Conservation (phyloP, 495 filamentous ascomycete genomes). For the Daldinia grandis region DNA sequence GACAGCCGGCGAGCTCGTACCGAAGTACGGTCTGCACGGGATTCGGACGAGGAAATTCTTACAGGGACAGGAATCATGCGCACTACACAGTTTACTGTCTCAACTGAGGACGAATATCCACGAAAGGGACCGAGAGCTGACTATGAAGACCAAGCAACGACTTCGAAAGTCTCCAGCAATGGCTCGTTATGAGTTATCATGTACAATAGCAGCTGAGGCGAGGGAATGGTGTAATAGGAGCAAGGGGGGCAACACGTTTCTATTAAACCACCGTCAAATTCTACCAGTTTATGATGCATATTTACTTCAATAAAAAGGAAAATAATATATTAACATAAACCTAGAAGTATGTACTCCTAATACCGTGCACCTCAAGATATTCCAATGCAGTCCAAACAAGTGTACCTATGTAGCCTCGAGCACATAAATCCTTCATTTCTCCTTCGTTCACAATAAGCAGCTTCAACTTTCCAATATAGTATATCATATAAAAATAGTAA, state of each 20-base stretch:
- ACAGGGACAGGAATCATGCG: conserved; percentile 41
- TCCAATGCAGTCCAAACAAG: too few relatives aligned
- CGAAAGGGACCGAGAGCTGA: background rate
- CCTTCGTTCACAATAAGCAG: too few relatives aligned
- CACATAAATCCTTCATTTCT: too few relatives aligned
- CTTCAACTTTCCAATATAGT: too few relatives aligned
- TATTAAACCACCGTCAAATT: background rate
- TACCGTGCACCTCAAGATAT: too few relatives aligned
- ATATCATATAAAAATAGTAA: too few relatives aligned
- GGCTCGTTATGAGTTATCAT: conserved; percentile 17
- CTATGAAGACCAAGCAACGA: conserved; percentile 12
- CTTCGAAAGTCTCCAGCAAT: conserved; percentile 32
- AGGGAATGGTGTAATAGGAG: background rate
- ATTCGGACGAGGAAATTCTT: conserved; percentile 42
- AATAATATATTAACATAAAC: too few relatives aligned
- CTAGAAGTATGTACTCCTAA: too few relatives aligned
- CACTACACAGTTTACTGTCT: conserved; percentile 36
- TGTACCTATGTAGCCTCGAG: too few relatives aligned
- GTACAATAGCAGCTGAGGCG: background rate
- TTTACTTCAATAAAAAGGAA: too few relatives aligned
- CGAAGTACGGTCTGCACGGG: conserved; percentile 21
- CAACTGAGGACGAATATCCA: conserved; percentile 21
- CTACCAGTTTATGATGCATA: too few relatives aligned
- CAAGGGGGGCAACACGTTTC: background rate
- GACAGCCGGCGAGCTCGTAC: conserved; percentile 20